Evolutionary conservation across 208 protist species (phyloP).

Genomic region (Trypanosoma rangeli): DNA sequence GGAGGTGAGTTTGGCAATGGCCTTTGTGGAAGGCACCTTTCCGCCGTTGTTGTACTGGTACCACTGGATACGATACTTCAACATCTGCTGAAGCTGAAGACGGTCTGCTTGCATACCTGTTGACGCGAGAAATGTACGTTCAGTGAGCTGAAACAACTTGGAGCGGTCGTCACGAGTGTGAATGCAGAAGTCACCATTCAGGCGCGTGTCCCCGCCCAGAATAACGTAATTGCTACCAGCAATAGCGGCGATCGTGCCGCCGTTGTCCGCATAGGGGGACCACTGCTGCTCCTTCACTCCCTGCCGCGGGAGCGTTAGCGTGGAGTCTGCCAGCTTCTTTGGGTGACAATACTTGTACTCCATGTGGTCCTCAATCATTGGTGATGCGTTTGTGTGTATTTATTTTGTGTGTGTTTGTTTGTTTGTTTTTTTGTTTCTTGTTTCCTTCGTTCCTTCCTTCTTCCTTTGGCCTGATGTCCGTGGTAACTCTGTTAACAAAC

Average conservation of each 20-base stretch:
- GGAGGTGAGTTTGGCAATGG: constrained; percentile 97
- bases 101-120: constrained; percentile 98
- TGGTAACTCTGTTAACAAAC: background rate
- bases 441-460: background rate
- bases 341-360: constrained; percentile 76
- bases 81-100: constrained; percentile 94
- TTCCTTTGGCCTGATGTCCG: background rate
- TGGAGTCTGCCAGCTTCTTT: constrained; percentile 72
- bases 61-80: constrained; percentile 92
- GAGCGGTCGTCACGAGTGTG: constrained; percentile 90
- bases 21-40: constrained; percentile 87
- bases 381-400: background rate
- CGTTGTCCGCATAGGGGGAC: constrained; percentile 95
- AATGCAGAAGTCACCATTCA: constrained; percentile 97
- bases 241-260: constrained; percentile 95
- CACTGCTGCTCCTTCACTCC: constrained; percentile 78
- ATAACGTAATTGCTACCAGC: constrained; percentile 97
- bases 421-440: background rate
- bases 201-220: constrained; percentile 97
- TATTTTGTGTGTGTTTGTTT: constrained; percentile 1
- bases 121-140: constrained; percentile 91
- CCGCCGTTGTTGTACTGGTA: constrained; percentile 95
- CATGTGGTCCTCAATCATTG: constrained; percentile 84
- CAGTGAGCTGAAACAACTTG: constrained; percentile 95
- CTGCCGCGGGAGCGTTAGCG: constrained; percentile 65